Evolutionary conservation across 441 rosid species (phyloP).

Genomic region (Pelargonium australe): DNA sequence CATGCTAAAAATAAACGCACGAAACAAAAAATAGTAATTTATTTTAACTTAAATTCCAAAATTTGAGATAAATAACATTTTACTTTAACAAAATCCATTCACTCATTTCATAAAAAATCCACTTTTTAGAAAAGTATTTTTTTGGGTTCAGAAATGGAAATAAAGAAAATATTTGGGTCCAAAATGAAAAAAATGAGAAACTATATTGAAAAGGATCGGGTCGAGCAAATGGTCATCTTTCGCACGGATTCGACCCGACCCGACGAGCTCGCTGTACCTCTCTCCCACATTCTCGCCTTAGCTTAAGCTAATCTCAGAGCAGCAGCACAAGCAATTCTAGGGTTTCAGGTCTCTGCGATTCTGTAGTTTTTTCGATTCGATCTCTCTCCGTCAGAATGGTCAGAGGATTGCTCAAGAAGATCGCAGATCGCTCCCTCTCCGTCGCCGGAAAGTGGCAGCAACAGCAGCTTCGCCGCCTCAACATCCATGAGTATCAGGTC

Average conservation of each 20-base stretch:
- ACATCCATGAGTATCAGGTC: slow-evolving; percentile 96
- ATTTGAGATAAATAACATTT: no score
- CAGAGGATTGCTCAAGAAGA: slow-evolving; percentile 73
- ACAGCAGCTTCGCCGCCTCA: slow-evolving; percentile 94
- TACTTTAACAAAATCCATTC: no score
- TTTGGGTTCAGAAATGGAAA: no score
- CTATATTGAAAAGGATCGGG: no score
- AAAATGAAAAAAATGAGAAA: neutral
- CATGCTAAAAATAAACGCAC: no score
- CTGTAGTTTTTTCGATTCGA: neutral
- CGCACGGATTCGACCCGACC: neutral
- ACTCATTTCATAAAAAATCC: no score
- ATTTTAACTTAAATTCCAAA: no score
- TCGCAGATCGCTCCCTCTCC: slow-evolving; percentile 69
- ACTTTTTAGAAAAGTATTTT: no score
- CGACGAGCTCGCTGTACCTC: neutral
- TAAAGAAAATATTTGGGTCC: neutral
- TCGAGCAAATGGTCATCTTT: no score
- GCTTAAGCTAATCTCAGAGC: neutral
- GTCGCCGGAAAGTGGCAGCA: slow-evolving; percentile 80
- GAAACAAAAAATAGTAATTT: no score
- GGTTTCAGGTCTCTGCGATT: neutral
- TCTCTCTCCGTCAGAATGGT: slow-evolving; percentile 25
- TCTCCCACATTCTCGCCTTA: neutral
- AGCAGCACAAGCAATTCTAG: neutral